phyloP scores from a whole-genome alignment of 495 filamentous ascomycete species.

The Xanthoparmelia taractica region DNA sequence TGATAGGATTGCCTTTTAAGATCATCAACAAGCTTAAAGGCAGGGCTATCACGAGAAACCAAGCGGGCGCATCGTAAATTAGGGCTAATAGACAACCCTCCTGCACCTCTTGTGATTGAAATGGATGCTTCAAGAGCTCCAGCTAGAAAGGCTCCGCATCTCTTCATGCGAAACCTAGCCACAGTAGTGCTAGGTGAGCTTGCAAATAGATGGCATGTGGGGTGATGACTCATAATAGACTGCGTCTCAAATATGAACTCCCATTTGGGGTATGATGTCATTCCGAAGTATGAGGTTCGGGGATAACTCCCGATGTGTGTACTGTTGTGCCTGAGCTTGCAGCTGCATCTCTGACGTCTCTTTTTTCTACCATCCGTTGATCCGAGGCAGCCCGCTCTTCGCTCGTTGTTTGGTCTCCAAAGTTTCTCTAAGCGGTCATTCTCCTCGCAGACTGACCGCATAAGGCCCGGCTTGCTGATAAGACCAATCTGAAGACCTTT shows the following conservation, averaged over 20 bases:
- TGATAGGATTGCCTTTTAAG: neutral
- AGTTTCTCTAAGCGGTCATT: neutral
- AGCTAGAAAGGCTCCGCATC: neutral
- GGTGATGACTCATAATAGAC: neutral
- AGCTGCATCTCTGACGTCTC: neutral
- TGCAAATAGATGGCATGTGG: neutral
- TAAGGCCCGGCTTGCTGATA: neutral
- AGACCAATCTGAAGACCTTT: neutral
- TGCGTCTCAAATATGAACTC: neutral
- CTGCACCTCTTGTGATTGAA: neutral
- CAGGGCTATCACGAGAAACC: neutral
- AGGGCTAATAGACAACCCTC: neutral
- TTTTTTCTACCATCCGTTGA: neutral
- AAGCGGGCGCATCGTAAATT: neutral
- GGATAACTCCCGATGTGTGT: too few species aligned
- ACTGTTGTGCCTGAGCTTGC: neutral
- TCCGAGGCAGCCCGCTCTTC: neutral
- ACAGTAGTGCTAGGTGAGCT: neutral
- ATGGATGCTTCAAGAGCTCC: neutral
- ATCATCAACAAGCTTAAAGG: neutral
- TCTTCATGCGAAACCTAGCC: neutral
- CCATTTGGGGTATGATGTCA: neutral
- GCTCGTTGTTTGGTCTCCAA: neutral
- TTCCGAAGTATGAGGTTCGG: neutral
- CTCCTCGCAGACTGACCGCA: neutral